A percentile compares a stretch with the other conserved stretches of the same genome.
Conservation (phyloP, 352 stramenopile genomes). For the Peronospora belbahrii region DNA sequence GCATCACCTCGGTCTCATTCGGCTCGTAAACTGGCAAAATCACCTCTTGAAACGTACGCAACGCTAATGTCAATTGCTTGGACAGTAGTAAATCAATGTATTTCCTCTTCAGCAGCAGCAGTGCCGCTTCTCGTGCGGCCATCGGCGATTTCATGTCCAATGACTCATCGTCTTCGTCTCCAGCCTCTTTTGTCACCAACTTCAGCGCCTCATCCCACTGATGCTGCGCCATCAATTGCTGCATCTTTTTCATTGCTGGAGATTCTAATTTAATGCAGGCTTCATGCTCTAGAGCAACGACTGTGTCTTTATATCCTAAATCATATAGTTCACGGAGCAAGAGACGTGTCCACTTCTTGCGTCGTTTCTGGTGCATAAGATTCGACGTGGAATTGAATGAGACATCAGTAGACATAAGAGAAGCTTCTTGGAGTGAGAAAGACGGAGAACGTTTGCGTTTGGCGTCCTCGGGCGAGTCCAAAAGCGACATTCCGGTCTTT, state of each 20-base stretch:
- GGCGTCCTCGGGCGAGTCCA: constrained; percentile 9
- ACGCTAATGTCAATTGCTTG: constrained; percentile 31
- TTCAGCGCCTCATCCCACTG: constrained; percentile 53
- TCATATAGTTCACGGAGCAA: constrained; percentile 74
- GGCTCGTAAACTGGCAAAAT: constrained; percentile 42
- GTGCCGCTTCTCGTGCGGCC: constrained; percentile 29
- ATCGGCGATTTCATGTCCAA: constrained; percentile 39
- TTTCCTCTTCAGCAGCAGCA: constrained; percentile 61
- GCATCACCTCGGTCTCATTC: constrained; percentile 39
- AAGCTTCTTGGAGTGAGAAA: not conserved
- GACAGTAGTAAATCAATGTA: constrained; percentile 44
- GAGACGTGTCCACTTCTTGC: constrained; percentile 54
- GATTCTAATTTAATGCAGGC: constrained; percentile 51
- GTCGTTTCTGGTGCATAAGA: constrained; percentile 1
- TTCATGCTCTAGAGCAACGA: constrained; percentile 46
- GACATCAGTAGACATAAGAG: not conserved
- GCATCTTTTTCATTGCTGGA: constrained; percentile 40
- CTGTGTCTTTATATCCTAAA: constrained; percentile 38
- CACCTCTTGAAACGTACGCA: constrained; percentile 59
- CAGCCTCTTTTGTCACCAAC: constrained; percentile 21
- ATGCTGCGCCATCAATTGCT: constrained; percentile 27
- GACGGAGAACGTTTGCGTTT: constrained; percentile 23
- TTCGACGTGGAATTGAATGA: not conserved
- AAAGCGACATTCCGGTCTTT: constrained; percentile 1
- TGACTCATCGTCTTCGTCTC: not conserved